Evolutionary conservation across 192 early-diverging fungal species (phyloP), one percentile per base, ranked within the genome.

Genomic region (Linnemannia schmuckeri): DNA sequence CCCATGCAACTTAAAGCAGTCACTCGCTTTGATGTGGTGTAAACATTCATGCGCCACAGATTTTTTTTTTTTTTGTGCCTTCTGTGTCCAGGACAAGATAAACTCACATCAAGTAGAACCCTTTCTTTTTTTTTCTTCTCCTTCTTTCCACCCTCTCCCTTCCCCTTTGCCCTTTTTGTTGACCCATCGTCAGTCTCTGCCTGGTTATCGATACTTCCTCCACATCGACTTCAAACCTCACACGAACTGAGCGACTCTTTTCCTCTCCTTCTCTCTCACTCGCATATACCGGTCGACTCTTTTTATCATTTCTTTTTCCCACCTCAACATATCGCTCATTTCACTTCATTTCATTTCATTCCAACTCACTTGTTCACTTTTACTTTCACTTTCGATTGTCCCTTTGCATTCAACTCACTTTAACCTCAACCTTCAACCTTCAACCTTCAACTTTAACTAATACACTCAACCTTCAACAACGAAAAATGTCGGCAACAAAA

Each of bases 401-500:
- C 47, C 12, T 41, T 80, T 24, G 63, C 61, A 70, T 46, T 44
- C 49, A 54, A 57, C 38, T 33, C 68, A 76, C 68, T 10, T 54
- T 52, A 27, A 40, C 61, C 35, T 54, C 49, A 63, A 66, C 44
- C 42, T 46, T 44, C 49, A 54, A 70, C 38, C 12, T 4, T 54
- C 68, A 38, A 40, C 57, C 30, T 52, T 71, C 38, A 70, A 27
- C 30, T 52, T 71, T n/a, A 70, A 27, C 37, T 68, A 24, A 49
- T 30, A 76, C 30, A 55, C 54, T 38, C 12, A n/a, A 46, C 30
- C 70, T 27, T 73, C 57, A 78, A 76, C 15, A 17, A 80, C 15
- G 15, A 75, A 74, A 9, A 70, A 75, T 77, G 76, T 87, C 85
- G 63, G 55, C 82, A 75, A 87, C 82, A 75, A 87, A 81, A 75